Evolutionary conservation across 345 rosid genomes (phyloP).

Genomic region (Sisymbrium altissimum): DNA sequence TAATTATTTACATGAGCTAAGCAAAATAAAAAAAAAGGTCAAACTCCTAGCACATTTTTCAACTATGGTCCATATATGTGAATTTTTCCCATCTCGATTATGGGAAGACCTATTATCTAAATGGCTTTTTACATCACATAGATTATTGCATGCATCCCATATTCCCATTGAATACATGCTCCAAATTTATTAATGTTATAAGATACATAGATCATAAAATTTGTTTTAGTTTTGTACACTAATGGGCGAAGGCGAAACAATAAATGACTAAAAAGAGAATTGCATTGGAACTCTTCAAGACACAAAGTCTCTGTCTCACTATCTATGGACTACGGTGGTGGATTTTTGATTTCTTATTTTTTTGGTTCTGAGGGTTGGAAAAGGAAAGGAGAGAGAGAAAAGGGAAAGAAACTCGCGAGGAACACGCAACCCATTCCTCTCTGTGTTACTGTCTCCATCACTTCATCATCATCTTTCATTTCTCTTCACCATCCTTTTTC

Average conservation of each 20-base stretch:
- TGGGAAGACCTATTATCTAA: too few relatives aligned
- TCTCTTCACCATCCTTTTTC: conserved; percentile 23
- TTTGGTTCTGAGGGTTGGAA: not conserved
- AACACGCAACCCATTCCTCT: conserved; percentile 37
- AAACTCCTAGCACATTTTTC: not conserved
- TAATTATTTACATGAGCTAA: not conserved
- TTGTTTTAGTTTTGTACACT: not conserved
- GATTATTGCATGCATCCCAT: not conserved
- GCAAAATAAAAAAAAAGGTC: not conserved
- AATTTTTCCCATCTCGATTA: not conserved
- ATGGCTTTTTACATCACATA: too few relatives aligned
- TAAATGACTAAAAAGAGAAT: not conserved
- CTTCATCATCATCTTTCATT: conserved; percentile 28
- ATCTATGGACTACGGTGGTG: conserved; percentile 16
- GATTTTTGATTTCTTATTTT: not conserved
- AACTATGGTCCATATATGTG: not conserved
- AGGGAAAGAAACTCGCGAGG: conserved; percentile 34
- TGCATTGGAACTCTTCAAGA: conserved; percentile 25
- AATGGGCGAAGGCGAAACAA: not conserved
- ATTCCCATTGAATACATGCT: not conserved
- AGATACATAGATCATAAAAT: not conserved
- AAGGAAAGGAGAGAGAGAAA: not conserved
- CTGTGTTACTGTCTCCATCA: conserved; percentile 29
- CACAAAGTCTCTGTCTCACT: conserved; percentile 27
- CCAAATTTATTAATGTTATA: not conserved